Evolutionary conservation across 768 basidiomycete genomes (phyloP).

Genomic region (Sistotremastrum niveocremeum): DNA sequence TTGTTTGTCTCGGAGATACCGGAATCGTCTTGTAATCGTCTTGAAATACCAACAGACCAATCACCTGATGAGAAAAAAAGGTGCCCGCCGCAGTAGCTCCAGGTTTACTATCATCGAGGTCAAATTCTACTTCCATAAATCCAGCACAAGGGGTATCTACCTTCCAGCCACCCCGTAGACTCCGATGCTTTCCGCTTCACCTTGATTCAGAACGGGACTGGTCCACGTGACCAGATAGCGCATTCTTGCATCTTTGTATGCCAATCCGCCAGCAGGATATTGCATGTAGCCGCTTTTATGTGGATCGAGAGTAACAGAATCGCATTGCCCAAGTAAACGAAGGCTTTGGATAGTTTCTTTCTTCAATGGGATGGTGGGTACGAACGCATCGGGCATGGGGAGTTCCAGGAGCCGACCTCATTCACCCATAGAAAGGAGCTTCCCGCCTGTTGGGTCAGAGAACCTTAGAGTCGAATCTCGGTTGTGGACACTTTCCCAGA

Average conservation of each 20-base stretch:
- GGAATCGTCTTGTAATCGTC: too few species aligned
- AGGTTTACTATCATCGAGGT: constrained; percentile 25
- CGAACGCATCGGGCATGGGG: constrained; percentile 7
- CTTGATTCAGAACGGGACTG: constrained; percentile 19
- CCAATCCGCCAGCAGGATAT: constrained; percentile 29
- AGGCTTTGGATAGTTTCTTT: constrained; percentile 19
- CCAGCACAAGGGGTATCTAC: too few species aligned
- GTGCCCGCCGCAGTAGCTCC: constrained; percentile 28
- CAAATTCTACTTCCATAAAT: not conserved
- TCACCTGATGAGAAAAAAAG: constrained; percentile 24
- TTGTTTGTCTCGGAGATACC: too few species aligned
- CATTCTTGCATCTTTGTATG: constrained; percentile 26
- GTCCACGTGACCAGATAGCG: constrained; percentile 26
- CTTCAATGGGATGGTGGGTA: constrained; percentile 18
- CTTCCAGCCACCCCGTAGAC: constrained; percentile 36
- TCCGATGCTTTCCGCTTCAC: constrained; percentile 23
- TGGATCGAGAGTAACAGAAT: constrained; percentile 29
- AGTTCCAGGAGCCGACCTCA: not conserved
- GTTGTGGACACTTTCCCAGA: not conserved
- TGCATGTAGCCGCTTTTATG: constrained; percentile 32
- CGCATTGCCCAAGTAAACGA: constrained; percentile 13
- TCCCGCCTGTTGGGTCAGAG: not conserved
- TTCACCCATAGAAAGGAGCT: too few species aligned
- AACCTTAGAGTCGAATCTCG: not conserved
- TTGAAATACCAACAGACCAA: too few species aligned